Percentiles rank a stretch among this genome's conserved stretches.
These are phyloP conservation scores for Zygotorulaspora mrakii DNA, from an alignment of 1,139 yeast species.

Conservation along the genomic window DNA sequence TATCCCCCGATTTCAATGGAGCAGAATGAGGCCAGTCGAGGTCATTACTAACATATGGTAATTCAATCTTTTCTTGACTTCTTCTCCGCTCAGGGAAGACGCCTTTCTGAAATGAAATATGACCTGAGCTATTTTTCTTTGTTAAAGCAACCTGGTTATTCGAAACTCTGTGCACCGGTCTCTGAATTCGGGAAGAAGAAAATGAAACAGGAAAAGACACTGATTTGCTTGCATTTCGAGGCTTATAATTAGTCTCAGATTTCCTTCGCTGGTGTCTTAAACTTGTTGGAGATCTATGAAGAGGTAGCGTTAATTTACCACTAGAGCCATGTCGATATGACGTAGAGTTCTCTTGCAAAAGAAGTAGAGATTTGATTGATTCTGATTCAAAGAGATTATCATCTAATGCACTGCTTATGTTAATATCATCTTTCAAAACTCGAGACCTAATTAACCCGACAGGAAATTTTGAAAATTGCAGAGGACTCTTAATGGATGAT, in stretches of 20 bases:
- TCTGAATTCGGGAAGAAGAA: constrained; percentile 12
- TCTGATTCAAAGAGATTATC: constrained; percentile 30
- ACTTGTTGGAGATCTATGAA: constrained; percentile 11
- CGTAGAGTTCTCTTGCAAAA: constrained; percentile 20
- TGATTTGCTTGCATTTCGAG: constrained; percentile 14
- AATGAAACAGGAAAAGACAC: constrained; percentile 15
- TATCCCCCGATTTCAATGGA: constrained; percentile 6
- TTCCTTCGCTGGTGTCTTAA: constrained; percentile 16
- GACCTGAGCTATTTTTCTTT: constrained; percentile 12
- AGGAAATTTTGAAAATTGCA: constrained; percentile 27
- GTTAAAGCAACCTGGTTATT: constrained; percentile 9
- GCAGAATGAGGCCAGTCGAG: constrained; percentile 6
- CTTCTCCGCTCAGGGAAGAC: constrained; percentile 7
- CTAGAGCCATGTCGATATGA: constrained; percentile 7
- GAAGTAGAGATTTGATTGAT: constrained; percentile 23
- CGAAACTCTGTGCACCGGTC: constrained; percentile 4
- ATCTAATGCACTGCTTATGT: constrained; percentile 19
- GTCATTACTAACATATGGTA: constrained; percentile 2
- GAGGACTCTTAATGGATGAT: constrained; percentile 30
- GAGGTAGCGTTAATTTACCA: constrained; percentile 9
- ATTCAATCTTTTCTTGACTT: constrained; percentile 8
- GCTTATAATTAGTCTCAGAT: constrained; percentile 16
- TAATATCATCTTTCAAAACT: constrained; percentile 10
- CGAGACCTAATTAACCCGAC: constrained; percentile 20
- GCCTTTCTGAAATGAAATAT: constrained; percentile 11